Evolutionary conservation across 352 stramenopile genomes (phyloP).

Genomic region (Globisporangium canariense): DNA sequence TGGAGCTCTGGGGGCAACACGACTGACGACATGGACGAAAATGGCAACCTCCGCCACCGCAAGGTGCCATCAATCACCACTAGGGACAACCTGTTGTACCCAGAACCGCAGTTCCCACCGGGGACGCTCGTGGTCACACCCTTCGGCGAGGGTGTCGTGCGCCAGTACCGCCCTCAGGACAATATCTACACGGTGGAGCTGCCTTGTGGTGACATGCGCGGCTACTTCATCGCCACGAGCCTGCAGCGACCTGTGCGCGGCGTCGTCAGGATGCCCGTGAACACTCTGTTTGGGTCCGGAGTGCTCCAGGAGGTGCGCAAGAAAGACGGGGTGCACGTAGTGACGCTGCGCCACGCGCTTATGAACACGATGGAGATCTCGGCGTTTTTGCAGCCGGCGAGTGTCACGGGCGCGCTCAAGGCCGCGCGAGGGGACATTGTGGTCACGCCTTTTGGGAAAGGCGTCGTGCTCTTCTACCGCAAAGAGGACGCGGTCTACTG

Average conservation of each 20-base stretch:
- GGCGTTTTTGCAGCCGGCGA: conserved; percentile 57
- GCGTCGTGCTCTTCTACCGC: conserved; percentile 69
- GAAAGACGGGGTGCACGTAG: conserved; percentile 66
- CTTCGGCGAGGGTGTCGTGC: conserved; percentile 68
- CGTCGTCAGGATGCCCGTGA: conserved; percentile 54
- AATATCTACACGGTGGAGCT: conserved; percentile 62
- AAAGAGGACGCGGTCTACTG: conserved; percentile 58
- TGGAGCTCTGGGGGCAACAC: conserved; percentile 26
- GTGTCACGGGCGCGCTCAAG: conserved; percentile 53
- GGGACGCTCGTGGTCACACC: conserved; percentile 54
- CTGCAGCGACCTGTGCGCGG: conserved; percentile 43
- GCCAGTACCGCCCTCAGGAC: conserved; percentile 35
- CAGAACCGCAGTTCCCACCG: conserved; percentile 27
- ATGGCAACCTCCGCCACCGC: conserved; percentile 21
- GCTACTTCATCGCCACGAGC: conserved; percentile 42
- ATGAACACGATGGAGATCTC: conserved; percentile 40
- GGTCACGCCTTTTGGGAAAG: conserved; percentile 70
- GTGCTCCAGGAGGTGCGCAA: conserved; percentile 55
- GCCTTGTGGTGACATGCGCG: conserved; percentile 25
- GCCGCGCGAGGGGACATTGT: conserved; percentile 77
- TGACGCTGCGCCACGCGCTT: conserved; percentile 54
- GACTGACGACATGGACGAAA: conserved; percentile 7
- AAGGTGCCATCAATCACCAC: neutral
- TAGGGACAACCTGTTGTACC: neutral
- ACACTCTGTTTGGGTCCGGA: conserved; percentile 67